phyloP scores from a whole-genome alignment of 305 asterid species.

The Fraxinus angustifolia region DNA sequence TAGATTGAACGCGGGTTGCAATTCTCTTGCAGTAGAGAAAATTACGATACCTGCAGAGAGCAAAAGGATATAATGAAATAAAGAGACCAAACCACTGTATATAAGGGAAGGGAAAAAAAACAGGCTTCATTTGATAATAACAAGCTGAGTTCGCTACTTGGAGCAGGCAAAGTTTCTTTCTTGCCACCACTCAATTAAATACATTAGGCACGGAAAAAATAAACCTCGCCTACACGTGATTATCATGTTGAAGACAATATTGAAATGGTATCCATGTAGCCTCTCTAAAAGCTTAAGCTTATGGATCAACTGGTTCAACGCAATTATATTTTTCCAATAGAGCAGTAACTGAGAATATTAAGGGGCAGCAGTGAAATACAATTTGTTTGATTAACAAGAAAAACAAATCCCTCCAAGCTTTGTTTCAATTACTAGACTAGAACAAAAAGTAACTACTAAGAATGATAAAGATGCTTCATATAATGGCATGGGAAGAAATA shows the following conservation, averaged over 20 bases:
- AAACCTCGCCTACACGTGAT: neutral
- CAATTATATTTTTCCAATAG: neutral
- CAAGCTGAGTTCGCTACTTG: neutral
- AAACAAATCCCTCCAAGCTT: neutral
- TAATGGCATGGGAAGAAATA: neutral
- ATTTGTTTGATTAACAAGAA: neutral
- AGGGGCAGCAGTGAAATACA: neutral
- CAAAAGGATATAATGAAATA: neutral
- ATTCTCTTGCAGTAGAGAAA: neutral
- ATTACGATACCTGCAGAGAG: neutral
- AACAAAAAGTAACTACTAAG: neutral
- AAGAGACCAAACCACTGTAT: neutral
- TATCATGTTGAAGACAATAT: neutral
- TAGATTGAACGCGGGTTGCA: neutral
- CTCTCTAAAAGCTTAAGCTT: neutral
- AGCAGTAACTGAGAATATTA: neutral
- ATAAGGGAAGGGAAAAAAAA: neutral
- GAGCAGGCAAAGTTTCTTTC: too few species aligned
- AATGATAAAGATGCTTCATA: neutral
- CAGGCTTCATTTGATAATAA: neutral
- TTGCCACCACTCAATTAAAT: neutral
- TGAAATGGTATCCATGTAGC: neutral
- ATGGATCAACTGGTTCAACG: neutral
- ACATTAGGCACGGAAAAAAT: too few species aligned
- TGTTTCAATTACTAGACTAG: neutral